A percentile compares a stretch with the other conserved stretches of the same genome.
Evolutionary conservation across 768 basidiomycete genomes (phyloP).

Genomic region (Rhizopogon vesiculosus): DNA sequence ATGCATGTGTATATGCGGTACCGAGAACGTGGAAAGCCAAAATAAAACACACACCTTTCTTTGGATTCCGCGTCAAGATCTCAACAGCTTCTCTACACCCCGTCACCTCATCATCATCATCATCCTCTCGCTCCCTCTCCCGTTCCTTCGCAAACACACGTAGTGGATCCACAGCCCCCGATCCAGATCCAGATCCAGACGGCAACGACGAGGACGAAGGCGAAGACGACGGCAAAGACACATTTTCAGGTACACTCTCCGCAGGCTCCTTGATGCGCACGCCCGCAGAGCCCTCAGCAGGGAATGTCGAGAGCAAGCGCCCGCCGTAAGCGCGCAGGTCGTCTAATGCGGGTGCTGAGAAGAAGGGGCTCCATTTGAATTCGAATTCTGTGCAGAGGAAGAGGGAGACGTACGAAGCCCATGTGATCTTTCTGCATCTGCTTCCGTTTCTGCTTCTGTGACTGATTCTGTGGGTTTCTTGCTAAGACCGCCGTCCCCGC

Average conservation of each 20-base stretch:
- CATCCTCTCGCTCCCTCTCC: slow-evolving; percentile 33
- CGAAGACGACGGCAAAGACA: background rate
- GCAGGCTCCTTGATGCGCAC: slow-evolving; percentile 21
- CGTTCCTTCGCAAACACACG: background rate
- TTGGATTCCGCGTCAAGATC: slow-evolving; percentile 82
- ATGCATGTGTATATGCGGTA: background rate
- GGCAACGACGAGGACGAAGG: slow-evolving; percentile 8
- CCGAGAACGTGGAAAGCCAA: background rate
- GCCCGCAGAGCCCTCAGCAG: slow-evolving; percentile 24
- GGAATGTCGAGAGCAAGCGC: slow-evolving; percentile 43
- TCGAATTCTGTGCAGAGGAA: background rate
- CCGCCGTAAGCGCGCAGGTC: slow-evolving; percentile 52
- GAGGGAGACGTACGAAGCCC: slow-evolving; percentile 12
- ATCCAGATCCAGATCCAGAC: background rate
- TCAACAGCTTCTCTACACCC: slow-evolving; percentile 86
- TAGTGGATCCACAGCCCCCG: background rate
- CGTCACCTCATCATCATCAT: slow-evolving; percentile 39
- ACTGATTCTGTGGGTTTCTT: background rate
- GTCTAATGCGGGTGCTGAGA: slow-evolving; percentile 14
- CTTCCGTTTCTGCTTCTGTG: too few species aligned
- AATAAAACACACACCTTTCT: slow-evolving; percentile 59
- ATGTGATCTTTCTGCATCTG: background rate
- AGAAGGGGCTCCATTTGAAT: background rate
- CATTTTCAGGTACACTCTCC: slow-evolving; percentile 19
- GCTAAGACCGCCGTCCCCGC: background rate